A percentile compares a stretch with the other conserved stretches of the same genome.
These are phyloP conservation scores for Pseudogymnoascus sp. DNA, from an alignment of 2,329 filamentous ascomycete species.

Conservation along the genomic window DNA sequence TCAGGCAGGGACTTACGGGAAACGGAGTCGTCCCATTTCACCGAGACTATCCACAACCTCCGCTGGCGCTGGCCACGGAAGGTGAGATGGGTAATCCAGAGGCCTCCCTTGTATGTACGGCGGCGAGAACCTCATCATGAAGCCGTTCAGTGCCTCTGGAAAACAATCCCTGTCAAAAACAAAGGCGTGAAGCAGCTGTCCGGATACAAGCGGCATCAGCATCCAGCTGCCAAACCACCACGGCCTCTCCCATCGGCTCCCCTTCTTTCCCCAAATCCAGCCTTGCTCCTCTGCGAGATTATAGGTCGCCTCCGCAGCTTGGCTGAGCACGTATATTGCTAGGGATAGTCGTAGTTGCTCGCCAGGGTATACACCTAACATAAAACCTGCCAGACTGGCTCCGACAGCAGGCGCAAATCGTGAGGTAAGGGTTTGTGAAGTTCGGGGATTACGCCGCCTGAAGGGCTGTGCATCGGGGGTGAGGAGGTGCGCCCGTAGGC, in stretches of 20 bases:
- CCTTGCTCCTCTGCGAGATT: conserved; percentile 72
- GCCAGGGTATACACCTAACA: conserved; percentile 64
- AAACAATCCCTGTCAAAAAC: conserved; percentile 71
- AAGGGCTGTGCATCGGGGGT: conserved; percentile 75
- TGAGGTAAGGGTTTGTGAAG: conserved; percentile 69
- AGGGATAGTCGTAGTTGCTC: conserved; percentile 68
- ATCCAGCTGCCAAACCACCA: conserved; percentile 84
- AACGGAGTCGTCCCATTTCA: conserved; percentile 70
- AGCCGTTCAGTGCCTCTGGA: conserved; percentile 47
- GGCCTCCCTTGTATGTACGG: conserved; percentile 73
- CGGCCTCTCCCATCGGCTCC: conserved; percentile 53
- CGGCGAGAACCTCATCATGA: conserved; percentile 62
- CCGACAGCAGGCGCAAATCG: conserved; percentile 82
- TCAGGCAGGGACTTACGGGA: conserved; percentile 55
- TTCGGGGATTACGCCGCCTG: conserved; percentile 69
- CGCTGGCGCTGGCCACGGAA: conserved; percentile 67
- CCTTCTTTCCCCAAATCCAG: conserved; percentile 52
- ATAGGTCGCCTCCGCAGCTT: conserved; percentile 78
- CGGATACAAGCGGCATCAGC: conserved; percentile 66
- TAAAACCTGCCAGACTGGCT: conserved; percentile 76
- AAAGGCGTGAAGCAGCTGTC: conserved; percentile 67
- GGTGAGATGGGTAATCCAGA: conserved; percentile 52
- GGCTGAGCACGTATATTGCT: conserved; percentile 72
- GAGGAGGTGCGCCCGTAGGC: conserved; percentile 69
- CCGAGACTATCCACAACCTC: conserved; percentile 75